These are phyloP conservation scores for Metarhizium guizhouense DNA, from an alignment of 2,329 filamentous ascomycete species.

Conservation along the genomic window DNA sequence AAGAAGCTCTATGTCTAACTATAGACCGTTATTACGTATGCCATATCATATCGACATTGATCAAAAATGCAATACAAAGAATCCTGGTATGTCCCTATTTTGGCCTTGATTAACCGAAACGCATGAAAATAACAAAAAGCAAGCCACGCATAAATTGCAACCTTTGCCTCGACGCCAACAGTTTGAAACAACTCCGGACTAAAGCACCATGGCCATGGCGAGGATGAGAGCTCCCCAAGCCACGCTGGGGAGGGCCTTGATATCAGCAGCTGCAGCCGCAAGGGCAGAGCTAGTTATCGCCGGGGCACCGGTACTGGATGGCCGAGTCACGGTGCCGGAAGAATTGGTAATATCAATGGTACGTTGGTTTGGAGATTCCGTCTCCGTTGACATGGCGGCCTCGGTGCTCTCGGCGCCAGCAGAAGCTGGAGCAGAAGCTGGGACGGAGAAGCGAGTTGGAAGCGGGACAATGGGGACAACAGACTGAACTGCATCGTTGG, in stretches of 20 bases:
- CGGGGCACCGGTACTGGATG: conserved; percentile 9
- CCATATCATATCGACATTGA: background rate
- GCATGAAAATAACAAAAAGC: background rate
- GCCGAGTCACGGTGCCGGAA: background rate
- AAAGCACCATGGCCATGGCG: conserved; percentile 17
- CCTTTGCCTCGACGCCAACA: background rate
- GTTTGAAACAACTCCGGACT: conserved; percentile 1
- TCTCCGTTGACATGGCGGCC: background rate
- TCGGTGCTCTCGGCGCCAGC: conserved; percentile 3
- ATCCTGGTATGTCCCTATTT: conserved; percentile 2
- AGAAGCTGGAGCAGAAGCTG: conserved; percentile 8
- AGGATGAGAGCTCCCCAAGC: conserved; percentile 18
- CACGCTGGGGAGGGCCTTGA: conserved; percentile 12
- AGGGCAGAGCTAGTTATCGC: conserved; percentile 19
- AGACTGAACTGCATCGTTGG: conserved; percentile 2
- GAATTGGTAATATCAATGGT: conserved; percentile 8
- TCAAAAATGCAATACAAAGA: conserved; percentile 1
- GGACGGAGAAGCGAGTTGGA: background rate
- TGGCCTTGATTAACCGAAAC: background rate
- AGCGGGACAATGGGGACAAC: background rate
- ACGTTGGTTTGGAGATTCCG: conserved; percentile 5
- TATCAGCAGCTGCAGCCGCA: conserved; percentile 20
- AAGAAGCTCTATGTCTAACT: conserved; percentile 3
- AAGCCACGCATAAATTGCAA: background rate
- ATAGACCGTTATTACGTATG: background rate